phyloP scores from a whole-genome alignment of 2,329 filamentous ascomycete species.

The Aspergillus phoenicis region DNA sequence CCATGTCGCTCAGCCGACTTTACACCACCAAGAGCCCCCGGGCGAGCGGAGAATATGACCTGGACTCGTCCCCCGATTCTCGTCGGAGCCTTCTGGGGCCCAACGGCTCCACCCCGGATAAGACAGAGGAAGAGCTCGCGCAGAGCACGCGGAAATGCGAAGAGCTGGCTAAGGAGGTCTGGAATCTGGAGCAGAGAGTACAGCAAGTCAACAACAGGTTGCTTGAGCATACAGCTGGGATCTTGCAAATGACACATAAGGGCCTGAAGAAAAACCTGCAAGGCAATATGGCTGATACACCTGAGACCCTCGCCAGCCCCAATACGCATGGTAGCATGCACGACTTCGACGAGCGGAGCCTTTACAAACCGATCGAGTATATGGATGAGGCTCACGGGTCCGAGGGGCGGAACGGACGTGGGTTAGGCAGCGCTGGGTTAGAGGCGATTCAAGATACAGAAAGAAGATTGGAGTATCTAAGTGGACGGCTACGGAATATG shows the following conservation, averaged over 20 bases:
- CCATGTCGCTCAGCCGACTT: constrained; percentile 79
- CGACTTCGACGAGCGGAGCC: constrained; percentile 75
- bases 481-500: constrained; percentile 66
- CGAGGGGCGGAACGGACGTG: constrained; percentile 25
- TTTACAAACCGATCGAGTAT: constrained; percentile 71
- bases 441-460: constrained; percentile 64
- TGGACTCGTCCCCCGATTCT: constrained; percentile 47
- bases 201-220: constrained; percentile 75
- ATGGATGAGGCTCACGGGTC: constrained; percentile 53
- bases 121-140: constrained; percentile 73
- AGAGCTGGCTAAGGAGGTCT: constrained; percentile 77
- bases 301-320: constrained; percentile 71
- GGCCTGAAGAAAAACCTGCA: constrained; percentile 63
- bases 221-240: constrained; percentile 87
- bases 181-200: constrained; percentile 73
- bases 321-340: constrained; percentile 56
- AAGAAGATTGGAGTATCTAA: constrained; percentile 67
- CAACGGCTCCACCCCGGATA: constrained; percentile 43
- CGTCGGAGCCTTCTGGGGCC: constrained; percentile 55
- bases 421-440: constrained; percentile 25
- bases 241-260: constrained; percentile 87
- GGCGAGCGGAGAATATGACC: constrained; percentile 45
- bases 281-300: constrained; percentile 65
- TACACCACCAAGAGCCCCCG: constrained; percentile 67
- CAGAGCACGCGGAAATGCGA: constrained; percentile 80